These are phyloP conservation scores for Arthrobotrys sphaeroides DNA, from an alignment of 2,329 filamentous ascomycete species.

Conservation along the genomic window DNA sequence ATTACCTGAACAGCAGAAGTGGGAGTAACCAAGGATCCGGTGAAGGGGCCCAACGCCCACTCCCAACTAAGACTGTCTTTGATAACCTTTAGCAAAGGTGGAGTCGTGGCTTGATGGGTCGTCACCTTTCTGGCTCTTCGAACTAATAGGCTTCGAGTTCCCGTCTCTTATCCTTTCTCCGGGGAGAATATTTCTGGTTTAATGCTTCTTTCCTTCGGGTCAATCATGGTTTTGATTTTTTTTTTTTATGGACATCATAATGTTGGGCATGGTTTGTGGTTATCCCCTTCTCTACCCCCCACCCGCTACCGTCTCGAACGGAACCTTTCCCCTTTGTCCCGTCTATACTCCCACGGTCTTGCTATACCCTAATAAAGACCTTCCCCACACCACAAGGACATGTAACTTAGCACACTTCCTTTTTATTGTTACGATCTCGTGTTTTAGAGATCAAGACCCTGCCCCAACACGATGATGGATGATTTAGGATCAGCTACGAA, in stretches of 20 bases:
- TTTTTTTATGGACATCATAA: too few relatives aligned
- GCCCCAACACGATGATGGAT: conserved; percentile 13
- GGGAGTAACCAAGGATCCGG: not conserved
- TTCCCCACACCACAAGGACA: not conserved
- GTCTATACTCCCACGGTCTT: not conserved
- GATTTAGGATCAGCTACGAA: conserved; percentile 14
- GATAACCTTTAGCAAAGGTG: conserved; percentile 36
- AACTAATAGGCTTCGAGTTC: not conserved
- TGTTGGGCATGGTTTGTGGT: too few relatives aligned
- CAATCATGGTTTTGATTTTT: not conserved
- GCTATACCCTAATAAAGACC: conserved; percentile 6
- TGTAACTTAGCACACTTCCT: conserved; percentile 11
- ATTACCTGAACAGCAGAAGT: not conserved
- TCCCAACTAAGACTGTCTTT: conserved; percentile 9
- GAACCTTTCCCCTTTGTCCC: not conserved
- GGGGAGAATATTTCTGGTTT: too few relatives aligned
- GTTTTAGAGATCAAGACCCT: conserved; percentile 31
- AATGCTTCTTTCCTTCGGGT: too few relatives aligned
- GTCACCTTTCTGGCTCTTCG: not conserved
- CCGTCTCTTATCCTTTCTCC: not conserved
- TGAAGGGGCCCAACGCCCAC: conserved; percentile 4
- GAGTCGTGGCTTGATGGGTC: conserved; percentile 23
- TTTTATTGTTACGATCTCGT: conserved; percentile 41
- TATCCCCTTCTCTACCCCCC: not conserved
- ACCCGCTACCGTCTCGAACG: not conserved